Evolutionary conservation across 768 basidiomycete species (phyloP), one percentile per base, ranked within the genome.

Genomic region (Chalciporus pseudorubinellus): DNA sequence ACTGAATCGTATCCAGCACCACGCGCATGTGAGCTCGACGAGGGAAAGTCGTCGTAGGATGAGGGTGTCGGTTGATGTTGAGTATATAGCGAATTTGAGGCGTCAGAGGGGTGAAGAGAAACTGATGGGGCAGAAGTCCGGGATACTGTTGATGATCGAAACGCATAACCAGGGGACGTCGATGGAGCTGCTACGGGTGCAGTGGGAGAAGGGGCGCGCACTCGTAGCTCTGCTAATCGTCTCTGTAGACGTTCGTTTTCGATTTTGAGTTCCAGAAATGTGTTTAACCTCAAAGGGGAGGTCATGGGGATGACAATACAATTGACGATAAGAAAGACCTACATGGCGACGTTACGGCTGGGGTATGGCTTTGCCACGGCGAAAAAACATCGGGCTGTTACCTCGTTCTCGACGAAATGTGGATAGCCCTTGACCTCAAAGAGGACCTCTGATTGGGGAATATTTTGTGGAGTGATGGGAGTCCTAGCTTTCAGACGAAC

Each of bases 171-270:
- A 14, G 76, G 63, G 46, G 60, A 46, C 18, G 52, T 36, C 18
- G 62, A 52, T 44, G 55, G 52, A 20, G 47, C 57, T 6, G 59
- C 44, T 38, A 50, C 46, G 34, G 53, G 46, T 41, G 49, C 36
- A 39, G 62, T 47, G n/a, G 60, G 51, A 0, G 60, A 60, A 21
- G 64, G 44, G 2, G 56, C 57, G 19, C 57, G 55, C 16, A 62
- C 56, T n/a, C 72, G 72, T 20, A 78, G 65, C 39, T 79, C 77
- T 2, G 70, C 64, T 29, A 87, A 68, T 22, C 84, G 82, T 52
- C 80, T 79, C 57, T 87, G 78, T 38, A 97, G 69, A 13, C 84
- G 79, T 66, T 91, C 87, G 66, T 97, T 93, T 71, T 95, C 92
- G 50, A 86, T 74, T 68, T 92, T 94, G 44, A 95, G 79, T 62